A percentile compares a stretch with the other conserved stretches of the same genome.
phyloP scores from a whole-genome alignment of 768 basidiomycete species.

The Rubroboletus satanas region DNA sequence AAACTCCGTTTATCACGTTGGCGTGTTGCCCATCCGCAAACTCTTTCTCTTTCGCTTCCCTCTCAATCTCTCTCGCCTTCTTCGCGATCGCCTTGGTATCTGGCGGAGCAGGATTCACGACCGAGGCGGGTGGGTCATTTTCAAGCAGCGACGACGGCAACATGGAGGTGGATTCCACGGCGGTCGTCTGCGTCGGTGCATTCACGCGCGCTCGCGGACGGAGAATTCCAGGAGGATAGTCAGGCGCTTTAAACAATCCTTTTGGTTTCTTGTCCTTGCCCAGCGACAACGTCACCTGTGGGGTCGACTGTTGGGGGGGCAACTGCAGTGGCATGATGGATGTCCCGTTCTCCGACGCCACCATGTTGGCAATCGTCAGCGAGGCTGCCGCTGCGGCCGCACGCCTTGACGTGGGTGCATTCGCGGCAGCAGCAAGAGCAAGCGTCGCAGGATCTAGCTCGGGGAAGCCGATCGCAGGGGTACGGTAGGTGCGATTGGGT shows the following conservation, averaged over 20 bases:
- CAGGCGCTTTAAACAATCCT: conserved; percentile 70
- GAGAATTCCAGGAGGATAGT: conserved; percentile 50
- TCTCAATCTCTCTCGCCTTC: conserved; percentile 67
- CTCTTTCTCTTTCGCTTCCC: conserved; percentile 81
- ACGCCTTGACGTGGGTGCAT: conserved; percentile 66
- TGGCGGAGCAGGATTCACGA: conserved; percentile 31
- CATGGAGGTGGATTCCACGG: conserved; percentile 55
- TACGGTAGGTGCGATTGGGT: conserved; percentile 85
- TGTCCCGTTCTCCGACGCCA: conserved; percentile 85
- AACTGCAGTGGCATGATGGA: conserved; percentile 41
- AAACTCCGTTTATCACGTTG: conserved; percentile 78
- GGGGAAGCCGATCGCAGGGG: conserved; percentile 82
- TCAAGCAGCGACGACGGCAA: conserved; percentile 54
- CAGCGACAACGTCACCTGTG: conserved; percentile 35
- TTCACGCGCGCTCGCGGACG: conserved; percentile 56
- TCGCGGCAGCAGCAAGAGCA: conserved; percentile 60
- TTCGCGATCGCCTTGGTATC: conserved; percentile 55
- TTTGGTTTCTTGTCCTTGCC: conserved; percentile 67
- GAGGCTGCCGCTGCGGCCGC: conserved; percentile 86
- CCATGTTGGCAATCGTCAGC: conserved; percentile 85
- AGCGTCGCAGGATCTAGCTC: conserved; percentile 70
- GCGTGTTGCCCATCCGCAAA: conserved; percentile 80
- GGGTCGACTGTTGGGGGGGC: conserved; percentile 38
- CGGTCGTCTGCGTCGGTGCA: conserved; percentile 65
- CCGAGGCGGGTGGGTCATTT: conserved; percentile 50